Evolutionary conservation across 2,329 filamentous ascomycete genomes (phyloP).

Genomic region (Xylaria multiplex): DNA sequence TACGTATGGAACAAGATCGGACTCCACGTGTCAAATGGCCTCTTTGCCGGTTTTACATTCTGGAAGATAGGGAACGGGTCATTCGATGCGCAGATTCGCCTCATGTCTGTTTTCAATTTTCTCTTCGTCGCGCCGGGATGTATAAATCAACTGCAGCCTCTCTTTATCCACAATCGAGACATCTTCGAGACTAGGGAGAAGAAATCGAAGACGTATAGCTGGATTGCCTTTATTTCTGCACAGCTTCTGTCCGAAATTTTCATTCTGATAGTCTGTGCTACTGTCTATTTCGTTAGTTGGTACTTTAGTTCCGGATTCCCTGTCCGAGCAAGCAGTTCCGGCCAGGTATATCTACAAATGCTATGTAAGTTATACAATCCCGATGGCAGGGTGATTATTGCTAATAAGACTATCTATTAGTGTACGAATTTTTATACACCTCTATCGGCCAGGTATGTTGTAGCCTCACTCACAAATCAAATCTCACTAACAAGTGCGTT

Average conservation of each 20-base stretch:
- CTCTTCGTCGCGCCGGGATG: constrained; percentile 78
- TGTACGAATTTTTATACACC: constrained; percentile 34
- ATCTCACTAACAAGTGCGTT: neutral
- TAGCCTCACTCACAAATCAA: neutral
- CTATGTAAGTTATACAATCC: neutral
- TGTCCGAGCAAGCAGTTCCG: constrained; percentile 57
- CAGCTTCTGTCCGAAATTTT: neutral
- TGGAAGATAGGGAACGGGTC: constrained; percentile 67
- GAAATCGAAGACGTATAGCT: constrained; percentile 82
- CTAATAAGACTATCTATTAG: constrained; percentile 31
- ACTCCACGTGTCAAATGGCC: constrained; percentile 68
- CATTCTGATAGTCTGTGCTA: neutral
- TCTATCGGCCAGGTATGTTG: constrained; percentile 21
- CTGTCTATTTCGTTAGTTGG: constrained; percentile 4
- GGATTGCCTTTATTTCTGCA: constrained; percentile 75
- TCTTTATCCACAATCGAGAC: constrained; percentile 71
- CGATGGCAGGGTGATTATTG: neutral
- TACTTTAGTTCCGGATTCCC: constrained; percentile 40
- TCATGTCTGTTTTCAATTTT: constrained; percentile 82
- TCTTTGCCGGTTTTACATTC: constrained; percentile 78
- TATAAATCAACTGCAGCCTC: constrained; percentile 81
- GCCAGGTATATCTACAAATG: constrained; percentile 22
- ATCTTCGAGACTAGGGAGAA: constrained; percentile 78
- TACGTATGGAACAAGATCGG: constrained; percentile 72
- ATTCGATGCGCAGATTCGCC: constrained; percentile 73